Base-by-base conservation (phyloP, 148 eudicot species). In the Selenicereus undatus region DNA sequence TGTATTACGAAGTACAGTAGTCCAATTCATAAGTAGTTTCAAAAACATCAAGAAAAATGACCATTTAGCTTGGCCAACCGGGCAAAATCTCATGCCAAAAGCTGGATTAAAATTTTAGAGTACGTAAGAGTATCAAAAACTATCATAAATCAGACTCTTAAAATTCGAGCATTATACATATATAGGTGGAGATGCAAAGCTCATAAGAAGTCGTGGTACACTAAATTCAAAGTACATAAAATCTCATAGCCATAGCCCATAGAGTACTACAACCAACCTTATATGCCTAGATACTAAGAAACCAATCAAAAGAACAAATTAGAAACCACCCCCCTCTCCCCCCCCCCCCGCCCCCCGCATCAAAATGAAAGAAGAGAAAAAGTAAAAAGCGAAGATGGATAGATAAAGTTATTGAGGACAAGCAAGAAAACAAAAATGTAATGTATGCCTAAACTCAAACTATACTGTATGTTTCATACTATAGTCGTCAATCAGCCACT, bases 181-280 rank as follows among this genome's bases (percentile, higher is more conserved):
- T 1, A 5, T 21, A 11, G 52, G 12, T 62, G 12, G 22, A 39
- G 7, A 58, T 17, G 3, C n/a, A 62, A 6, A 8, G 43, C n/a
- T 62, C 12, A 62, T 24, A 27, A 65, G 70, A 65, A 66, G 32
- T 11, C 27, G 27, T 4, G 39, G 73, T 62, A 58, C 51, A 72
- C 42, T 73, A 58, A 9, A n/a, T 24, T 42, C 17, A 65, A 43
- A 69, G n/a, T 64, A 72, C 68, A 51, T 43, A 6, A 62, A 66
- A 45, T 78, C 39, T 14, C 75, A 80, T 76, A 20, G 60, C 42
- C 64, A 60, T 79, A 71, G 73, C 65, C 42, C 64, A 60, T 79
- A 71, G 73, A 81, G 60, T 79, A 80, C 32, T 75, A 83, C 85
- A 80, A 80, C 74, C 83, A 71, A 83, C 80, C 68, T 80, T 73